A percentile compares a stretch with the other conserved stretches of the same genome.
Conservation (phyloP, 179 eudicot genomes). For the Spergularia azorica region DNA sequence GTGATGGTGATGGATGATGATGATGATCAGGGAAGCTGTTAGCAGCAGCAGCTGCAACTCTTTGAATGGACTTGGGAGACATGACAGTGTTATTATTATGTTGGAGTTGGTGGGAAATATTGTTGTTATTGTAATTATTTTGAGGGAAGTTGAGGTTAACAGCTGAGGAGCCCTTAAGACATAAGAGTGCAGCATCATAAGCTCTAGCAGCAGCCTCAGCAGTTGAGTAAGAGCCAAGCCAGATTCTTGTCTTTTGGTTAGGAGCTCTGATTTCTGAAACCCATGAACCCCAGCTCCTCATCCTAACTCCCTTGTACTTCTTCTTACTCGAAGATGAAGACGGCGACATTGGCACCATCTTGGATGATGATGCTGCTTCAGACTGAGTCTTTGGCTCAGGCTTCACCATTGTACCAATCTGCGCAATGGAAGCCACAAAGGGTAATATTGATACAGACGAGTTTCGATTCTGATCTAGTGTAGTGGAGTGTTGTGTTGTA, state of each 20-base stretch:
- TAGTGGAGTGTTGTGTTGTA: neutral
- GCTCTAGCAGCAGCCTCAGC: slow-evolving; percentile 98
- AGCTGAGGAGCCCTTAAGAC: slow-evolving; percentile 71
- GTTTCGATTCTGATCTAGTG: neutral
- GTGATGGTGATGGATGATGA: slow-evolving; percentile 8
- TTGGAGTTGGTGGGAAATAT: slow-evolving; percentile 17
- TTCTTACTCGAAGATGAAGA: slow-evolving; percentile 41
- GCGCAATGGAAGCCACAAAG: neutral
- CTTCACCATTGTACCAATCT: slow-evolving; percentile 39
- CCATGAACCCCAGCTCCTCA: slow-evolving; percentile 99
- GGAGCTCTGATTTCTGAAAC: slow-evolving; percentile 93
- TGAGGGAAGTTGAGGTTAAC: slow-evolving; percentile 83
- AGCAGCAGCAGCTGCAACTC: slow-evolving; percentile 72
- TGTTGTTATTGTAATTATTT: slow-evolving; percentile 1
- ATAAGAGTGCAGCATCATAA: slow-evolving; percentile 87
- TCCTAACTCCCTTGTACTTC: slow-evolving; percentile 88
- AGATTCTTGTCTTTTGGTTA: slow-evolving; percentile 83
- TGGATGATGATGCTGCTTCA: slow-evolving; percentile 17
- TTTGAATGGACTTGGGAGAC: slow-evolving; percentile 82
- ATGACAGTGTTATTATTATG: slow-evolving; percentile 18
- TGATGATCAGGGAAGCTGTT: slow-evolving; percentile 17
- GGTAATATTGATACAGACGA: neutral
- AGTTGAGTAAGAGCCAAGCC: slow-evolving; percentile 92
- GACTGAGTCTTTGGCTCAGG: slow-evolving; percentile 46
- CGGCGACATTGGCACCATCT: slow-evolving; percentile 6